Evolutionary conservation across 1,284 basidiomycete species (phyloP).

Genomic region (Salmacisia buchloeana): DNA sequence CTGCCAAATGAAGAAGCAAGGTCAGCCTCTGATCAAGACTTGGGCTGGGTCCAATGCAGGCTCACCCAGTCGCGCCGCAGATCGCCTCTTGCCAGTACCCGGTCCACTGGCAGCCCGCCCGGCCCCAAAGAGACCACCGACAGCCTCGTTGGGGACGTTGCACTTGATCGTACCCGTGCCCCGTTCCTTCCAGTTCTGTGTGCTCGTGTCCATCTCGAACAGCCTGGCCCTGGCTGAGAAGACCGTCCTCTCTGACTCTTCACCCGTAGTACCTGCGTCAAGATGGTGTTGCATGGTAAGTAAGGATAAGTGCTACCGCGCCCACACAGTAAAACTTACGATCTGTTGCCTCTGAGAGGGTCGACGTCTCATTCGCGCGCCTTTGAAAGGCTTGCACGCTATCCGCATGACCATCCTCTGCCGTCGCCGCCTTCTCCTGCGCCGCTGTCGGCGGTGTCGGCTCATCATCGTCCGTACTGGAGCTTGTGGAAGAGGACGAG

Average conservation of each 20-base stretch:
- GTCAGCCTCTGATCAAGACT: neutral
- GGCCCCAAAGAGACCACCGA: slow-evolving; percentile 54
- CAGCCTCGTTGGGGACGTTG: slow-evolving; percentile 59
- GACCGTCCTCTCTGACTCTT: slow-evolving; percentile 82
- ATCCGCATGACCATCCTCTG: neutral
- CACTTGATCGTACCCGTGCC: slow-evolving; percentile 76
- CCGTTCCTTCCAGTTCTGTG: slow-evolving; percentile 76
- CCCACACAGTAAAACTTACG: neutral
- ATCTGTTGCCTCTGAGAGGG: neutral
- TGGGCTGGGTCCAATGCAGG: neutral
- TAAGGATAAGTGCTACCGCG: neutral
- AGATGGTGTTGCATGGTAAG: neutral
- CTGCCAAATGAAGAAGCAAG: slow-evolving; percentile 53
- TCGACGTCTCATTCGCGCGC: neutral
- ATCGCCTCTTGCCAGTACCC: neutral
- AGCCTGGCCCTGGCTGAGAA: slow-evolving; percentile 80
- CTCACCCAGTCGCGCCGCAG: neutral
- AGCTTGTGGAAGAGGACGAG: no score
- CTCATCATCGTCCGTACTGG: no score
- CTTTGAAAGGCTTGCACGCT: neutral
- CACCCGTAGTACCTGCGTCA: slow-evolving; percentile 71
- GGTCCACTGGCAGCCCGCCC: slow-evolving; percentile 60
- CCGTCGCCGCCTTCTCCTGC: neutral
- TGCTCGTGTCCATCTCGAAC: slow-evolving; percentile 59
- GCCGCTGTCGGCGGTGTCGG: neutral